Base-by-base conservation (phyloP, 2,329 filamentous ascomycete genomes). In the Venturiaceae sp. region DNA sequence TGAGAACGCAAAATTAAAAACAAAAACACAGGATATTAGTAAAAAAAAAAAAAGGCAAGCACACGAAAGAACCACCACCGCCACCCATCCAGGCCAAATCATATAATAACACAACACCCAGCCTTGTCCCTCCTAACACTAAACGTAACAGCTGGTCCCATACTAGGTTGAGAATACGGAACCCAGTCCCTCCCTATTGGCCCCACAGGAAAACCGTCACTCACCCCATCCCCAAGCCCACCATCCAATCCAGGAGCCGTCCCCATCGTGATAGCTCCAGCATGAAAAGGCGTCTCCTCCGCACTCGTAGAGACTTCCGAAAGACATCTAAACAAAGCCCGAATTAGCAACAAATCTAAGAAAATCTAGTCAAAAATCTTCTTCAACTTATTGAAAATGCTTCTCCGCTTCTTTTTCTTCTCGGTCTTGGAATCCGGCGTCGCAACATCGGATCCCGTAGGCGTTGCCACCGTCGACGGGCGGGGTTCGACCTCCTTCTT, bases 301-400 rank as follows among this genome's bases (percentile, higher is more conserved):
- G 26, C 44, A 50, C 44, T 50, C 6, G 44, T 16, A n/a, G 44
- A 50, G 44, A 50, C 8, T 13, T 50, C 44, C 13, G 44, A 50
- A 28, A 50, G 26, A 50, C 44, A 50, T 16, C 44, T 50, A n/a
- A 26, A 23, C n/a, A n/a, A n/a, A n/a, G n/a, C 44, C 44, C 6
- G 44, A 13, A 50, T 50, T 50, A 50, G 44, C 44, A 50, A n/a
- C 23, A 50, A 11, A 44, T 2, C 23, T 11, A 54, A 47, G 14
- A 34, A 8, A 47, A 33, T 23, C 28, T 60, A 53, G 21, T 60
- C 64, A 55, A 79, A 67, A 71, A 76, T 77, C 59, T 77, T 75
- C 73, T 78, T 77, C 61, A 79, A 62, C 68, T 73, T 76, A 63
- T 72, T 72, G 60, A 78, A 77, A 65, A 78, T 70, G 57, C 72